Percentiles rank a stretch among this genome's conserved stretches.
These are phyloP conservation scores for Fusarium chuoi DNA, from an alignment of 2,329 filamentous ascomycete species.

Conservation along the genomic window DNA sequence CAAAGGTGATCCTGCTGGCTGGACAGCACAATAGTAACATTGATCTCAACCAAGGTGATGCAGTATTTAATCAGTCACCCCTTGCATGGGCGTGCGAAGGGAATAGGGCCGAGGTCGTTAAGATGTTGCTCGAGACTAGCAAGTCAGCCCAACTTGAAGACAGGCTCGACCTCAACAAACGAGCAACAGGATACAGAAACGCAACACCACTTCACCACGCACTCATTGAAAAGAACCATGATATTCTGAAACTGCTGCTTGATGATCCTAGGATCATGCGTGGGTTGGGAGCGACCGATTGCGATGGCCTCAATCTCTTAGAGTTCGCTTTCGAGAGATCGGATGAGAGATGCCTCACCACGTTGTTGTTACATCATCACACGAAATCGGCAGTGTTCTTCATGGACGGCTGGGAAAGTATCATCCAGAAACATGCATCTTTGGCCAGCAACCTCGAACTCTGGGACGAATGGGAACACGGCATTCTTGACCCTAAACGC, in stretches of 20 bases:
- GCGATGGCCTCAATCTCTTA: background rate
- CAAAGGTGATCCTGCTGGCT: background rate
- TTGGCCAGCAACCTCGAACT: background rate
- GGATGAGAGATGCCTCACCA: background rate
- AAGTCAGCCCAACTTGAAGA: background rate
- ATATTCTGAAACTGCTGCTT: background rate
- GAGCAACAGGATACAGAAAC: no score
- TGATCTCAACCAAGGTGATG: background rate
- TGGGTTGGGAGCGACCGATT: background rate
- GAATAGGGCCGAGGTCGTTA: background rate
- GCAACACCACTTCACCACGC: background rate
- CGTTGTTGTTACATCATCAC: background rate
- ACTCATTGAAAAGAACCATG: background rate
- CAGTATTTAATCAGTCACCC: background rate
- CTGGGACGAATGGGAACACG: background rate
- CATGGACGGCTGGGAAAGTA: background rate
- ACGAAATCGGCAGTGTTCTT: background rate
- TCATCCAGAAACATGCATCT: background rate
- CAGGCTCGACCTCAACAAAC: background rate
- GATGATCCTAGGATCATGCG: background rate
- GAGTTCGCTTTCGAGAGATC: background rate
- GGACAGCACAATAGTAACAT: background rate
- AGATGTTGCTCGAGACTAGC: background rate
- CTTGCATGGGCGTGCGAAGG: background rate
- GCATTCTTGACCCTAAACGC: background rate